A percentile compares a stretch with the other conserved stretches of the same genome.
Evolutionary conservation across 148 eudicot species (phyloP).

Genomic region (Cornus kousa): DNA sequence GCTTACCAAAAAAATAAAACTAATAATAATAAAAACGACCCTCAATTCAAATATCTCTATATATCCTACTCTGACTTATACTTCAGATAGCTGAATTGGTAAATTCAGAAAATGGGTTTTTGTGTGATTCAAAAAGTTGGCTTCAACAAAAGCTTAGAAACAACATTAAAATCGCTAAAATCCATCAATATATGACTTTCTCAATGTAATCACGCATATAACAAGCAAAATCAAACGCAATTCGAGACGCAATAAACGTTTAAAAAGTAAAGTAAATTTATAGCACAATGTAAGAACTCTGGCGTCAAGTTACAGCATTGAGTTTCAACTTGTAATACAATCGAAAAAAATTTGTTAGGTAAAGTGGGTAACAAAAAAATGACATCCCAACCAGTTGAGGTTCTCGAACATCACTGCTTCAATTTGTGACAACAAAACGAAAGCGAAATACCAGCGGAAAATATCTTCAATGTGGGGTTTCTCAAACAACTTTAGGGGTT

Average conservation of each 20-base stretch:
- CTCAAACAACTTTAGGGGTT: neutral
- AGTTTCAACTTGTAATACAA: neutral
- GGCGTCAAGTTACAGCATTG: slow-evolving; percentile 12
- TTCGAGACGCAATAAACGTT: neutral
- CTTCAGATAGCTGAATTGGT: slow-evolving; percentile 11
- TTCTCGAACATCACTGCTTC: neutral
- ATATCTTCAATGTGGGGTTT: slow-evolving; percentile 18
- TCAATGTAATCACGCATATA: neutral
- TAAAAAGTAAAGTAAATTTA: slow-evolving; percentile 8
- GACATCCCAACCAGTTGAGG: slow-evolving; percentile 39
- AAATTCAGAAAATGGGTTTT: slow-evolving; percentile 17
- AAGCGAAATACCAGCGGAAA: slow-evolving; percentile 19
- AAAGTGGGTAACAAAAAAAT: slow-evolving; percentile 26
- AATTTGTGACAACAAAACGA: slow-evolving; percentile 4
- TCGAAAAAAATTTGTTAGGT: slow-evolving; percentile 27
- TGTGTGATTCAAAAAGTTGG: slow-evolving; percentile 4
- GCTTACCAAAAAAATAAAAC: neutral
- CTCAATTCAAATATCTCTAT: slow-evolving; percentile 26
- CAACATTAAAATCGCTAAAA: neutral
- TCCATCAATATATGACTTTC: neutral
- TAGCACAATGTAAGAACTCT: slow-evolving; percentile 15
- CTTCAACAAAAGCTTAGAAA: slow-evolving; percentile 33
- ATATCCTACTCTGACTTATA: slow-evolving; percentile 29
- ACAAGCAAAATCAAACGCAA: slow-evolving; percentile 13
- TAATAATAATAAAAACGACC: too few species aligned